phyloP scores from a whole-genome alignment of 2,329 filamentous ascomycete species.

The Lizonia empirigonia region DNA sequence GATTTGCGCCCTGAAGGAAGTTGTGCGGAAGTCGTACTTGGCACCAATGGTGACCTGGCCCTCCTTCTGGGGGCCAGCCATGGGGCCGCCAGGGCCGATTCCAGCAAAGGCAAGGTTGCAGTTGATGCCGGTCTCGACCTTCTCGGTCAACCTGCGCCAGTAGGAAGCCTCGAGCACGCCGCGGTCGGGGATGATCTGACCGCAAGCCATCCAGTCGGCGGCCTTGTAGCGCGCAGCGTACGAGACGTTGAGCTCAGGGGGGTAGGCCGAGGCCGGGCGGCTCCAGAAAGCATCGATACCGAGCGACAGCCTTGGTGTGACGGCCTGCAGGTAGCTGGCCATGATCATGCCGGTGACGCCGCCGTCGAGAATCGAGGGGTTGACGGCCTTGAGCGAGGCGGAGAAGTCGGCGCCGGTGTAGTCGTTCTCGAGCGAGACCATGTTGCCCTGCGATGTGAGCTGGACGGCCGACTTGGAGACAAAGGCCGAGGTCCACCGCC shows the following conservation, averaged over 20 bases:
- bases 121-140: conserved; percentile 94
- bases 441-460: conserved; percentile 83
- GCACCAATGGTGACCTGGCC: conserved; percentile 89
- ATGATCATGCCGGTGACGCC: conserved; percentile 94
- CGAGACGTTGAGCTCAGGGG: conserved; percentile 87
- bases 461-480: conserved; percentile 89
- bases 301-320: conserved; percentile 84
- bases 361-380: conserved; percentile 92
- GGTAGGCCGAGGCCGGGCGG: conserved; percentile 78
- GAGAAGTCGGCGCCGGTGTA: conserved; percentile 94
- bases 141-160: conserved; percentile 91
- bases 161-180: conserved; percentile 82
- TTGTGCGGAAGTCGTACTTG: conserved; percentile 98
- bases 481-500: conserved; percentile 79
- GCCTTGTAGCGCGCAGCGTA: conserved; percentile 93
- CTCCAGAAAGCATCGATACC: conserved; percentile 96
- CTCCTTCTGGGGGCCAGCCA: conserved; percentile 77
- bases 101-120: conserved; percentile 82
- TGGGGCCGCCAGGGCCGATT: conserved; percentile 65
- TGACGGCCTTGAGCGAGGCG: conserved; percentile 89
- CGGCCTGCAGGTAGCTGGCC: conserved; percentile 90
- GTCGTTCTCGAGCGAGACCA: conserved; percentile 94
- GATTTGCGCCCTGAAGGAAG: conserved; percentile 92
- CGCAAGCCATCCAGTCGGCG: conserved; percentile 89
- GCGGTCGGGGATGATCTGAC: conserved; percentile 86